phyloP scores from a whole-genome alignment of 2,329 filamentous ascomycete genomes.

The Penicillium sp. region DNA sequence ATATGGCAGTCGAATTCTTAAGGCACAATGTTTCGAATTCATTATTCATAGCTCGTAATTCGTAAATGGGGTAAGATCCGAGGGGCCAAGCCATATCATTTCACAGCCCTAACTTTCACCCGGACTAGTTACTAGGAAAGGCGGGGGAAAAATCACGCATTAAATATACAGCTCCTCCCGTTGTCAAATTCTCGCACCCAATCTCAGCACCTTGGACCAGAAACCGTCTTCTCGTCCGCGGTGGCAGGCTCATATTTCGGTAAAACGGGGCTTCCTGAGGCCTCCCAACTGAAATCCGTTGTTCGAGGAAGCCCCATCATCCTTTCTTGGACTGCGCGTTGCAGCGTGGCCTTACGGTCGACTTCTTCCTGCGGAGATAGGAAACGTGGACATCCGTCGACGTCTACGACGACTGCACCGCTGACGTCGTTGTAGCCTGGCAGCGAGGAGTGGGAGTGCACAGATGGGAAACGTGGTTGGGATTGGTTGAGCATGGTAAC shows the following conservation, averaged over 20 bases:
- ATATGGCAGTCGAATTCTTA: background rate
- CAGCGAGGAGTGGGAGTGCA: slow-evolving; percentile 5
- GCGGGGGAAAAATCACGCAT: background rate
- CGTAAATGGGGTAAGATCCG: background rate
- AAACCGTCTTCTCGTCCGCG: background rate
- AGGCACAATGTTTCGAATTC: background rate
- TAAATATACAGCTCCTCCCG: background rate
- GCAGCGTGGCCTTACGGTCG: slow-evolving; percentile 24
- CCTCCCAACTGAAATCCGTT: slow-evolving; percentile 31
- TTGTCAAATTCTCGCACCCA: background rate
- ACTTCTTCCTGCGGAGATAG: slow-evolving; percentile 32
- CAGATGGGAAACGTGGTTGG: background rate
- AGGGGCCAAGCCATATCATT: background rate
- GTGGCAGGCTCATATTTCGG: slow-evolving; percentile 23
- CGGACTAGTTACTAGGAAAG: background rate
- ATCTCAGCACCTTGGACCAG: background rate
- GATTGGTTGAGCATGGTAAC: background rate
- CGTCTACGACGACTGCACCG: slow-evolving; percentile 32
- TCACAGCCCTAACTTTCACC: no score
- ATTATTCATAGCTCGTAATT: slow-evolving; percentile 2
- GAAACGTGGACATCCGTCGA: slow-evolving; percentile 29
- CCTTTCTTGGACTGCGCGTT: slow-evolving; percentile 30
- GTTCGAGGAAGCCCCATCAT: slow-evolving; percentile 31
- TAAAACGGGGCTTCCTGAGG: slow-evolving; percentile 11
- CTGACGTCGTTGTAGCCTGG: slow-evolving; percentile 34